Percentiles rank a stretch among this genome's conserved stretches.
phyloP scores from a whole-genome alignment of 106 monocot genomes.

The Posidonia australis region DNA sequence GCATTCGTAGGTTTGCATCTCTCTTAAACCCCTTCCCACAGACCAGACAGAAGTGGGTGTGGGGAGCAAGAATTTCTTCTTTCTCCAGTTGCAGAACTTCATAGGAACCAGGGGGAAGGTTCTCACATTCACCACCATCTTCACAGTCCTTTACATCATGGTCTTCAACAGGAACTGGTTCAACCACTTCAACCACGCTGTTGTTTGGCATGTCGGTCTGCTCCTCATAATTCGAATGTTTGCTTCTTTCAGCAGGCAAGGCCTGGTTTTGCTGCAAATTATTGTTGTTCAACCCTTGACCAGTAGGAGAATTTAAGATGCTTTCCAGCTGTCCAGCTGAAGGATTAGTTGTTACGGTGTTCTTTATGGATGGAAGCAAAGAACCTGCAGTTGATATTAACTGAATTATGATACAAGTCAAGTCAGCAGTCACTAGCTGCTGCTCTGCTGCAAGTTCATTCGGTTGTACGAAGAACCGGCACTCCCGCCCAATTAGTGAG shows the following conservation, averaged over 20 bases:
- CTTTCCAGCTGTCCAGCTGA: slow-evolving; percentile 8
- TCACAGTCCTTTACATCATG: slow-evolving; percentile 46
- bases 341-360: slow-evolving; percentile 24
- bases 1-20: slow-evolving; percentile 92
- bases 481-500: slow-evolving; percentile 31
- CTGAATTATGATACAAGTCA: slow-evolving; percentile 59
- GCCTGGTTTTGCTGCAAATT: slow-evolving; percentile 7
- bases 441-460: slow-evolving; percentile 52
- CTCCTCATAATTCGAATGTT: slow-evolving; percentile 15
- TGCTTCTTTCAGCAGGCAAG: not conserved
- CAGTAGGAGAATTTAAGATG: slow-evolving; percentile 2
- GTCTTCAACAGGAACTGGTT: slow-evolving; percentile 32
- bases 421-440: slow-evolving; percentile 71
- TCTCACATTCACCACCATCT: slow-evolving; percentile 42
- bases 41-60: slow-evolving; percentile 79
- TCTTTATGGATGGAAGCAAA: slow-evolving; percentile 70
- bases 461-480: slow-evolving; percentile 14
- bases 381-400: slow-evolving; percentile 22
- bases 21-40: slow-evolving; percentile 95
- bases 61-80: slow-evolving; percentile 89
- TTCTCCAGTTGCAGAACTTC: slow-evolving; percentile 79
- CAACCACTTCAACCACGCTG: slow-evolving; percentile 13
- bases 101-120: slow-evolving; percentile 49
- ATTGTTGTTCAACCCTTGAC: not conserved
- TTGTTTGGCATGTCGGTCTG: slow-evolving; percentile 16